These are phyloP conservation scores for Combretum micranthum DNA, from an alignment of 345 rosid species.

Conservation along the genomic window DNA sequence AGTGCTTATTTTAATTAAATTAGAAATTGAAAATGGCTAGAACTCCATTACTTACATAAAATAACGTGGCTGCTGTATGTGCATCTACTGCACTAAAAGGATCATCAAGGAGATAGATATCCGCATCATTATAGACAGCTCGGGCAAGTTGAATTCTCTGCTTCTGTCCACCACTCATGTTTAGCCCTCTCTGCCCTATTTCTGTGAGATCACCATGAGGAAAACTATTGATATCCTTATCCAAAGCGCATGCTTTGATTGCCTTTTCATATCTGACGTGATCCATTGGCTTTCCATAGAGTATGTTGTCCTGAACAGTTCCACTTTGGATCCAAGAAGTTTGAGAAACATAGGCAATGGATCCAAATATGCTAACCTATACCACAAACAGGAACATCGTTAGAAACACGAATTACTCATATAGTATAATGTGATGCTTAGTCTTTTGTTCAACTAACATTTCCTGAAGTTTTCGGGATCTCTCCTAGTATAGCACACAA, in stretches of 20 bases:
- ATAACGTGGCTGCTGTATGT: constrained; percentile 62
- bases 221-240: constrained; percentile 56
- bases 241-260: constrained; percentile 56
- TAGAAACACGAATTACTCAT: no score
- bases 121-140: constrained; percentile 67
- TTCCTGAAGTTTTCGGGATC: constrained; percentile 59
- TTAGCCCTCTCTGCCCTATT: constrained; percentile 80
- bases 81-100: constrained; percentile 89
- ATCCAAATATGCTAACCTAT: constrained; percentile 50
- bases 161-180: constrained; percentile 93
- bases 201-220: constrained; percentile 73
- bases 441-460: constrained; percentile 31
- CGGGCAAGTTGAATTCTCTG: constrained; percentile 82
- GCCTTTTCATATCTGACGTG: constrained; percentile 41
- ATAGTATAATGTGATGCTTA: neutral
- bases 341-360: constrained; percentile 73
- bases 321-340: constrained; percentile 87
- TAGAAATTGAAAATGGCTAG: no score
- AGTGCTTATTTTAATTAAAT: no score
- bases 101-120: constrained; percentile 72
- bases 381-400: neutral
- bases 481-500: constrained; percentile 61
- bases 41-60: constrained; percentile 36
- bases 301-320: constrained; percentile 60
- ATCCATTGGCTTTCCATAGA: constrained; percentile 59